Evolutionary conservation across 2,329 filamentous ascomycete species (phyloP).

Genomic region (Sphaerostilbella broomeana): DNA sequence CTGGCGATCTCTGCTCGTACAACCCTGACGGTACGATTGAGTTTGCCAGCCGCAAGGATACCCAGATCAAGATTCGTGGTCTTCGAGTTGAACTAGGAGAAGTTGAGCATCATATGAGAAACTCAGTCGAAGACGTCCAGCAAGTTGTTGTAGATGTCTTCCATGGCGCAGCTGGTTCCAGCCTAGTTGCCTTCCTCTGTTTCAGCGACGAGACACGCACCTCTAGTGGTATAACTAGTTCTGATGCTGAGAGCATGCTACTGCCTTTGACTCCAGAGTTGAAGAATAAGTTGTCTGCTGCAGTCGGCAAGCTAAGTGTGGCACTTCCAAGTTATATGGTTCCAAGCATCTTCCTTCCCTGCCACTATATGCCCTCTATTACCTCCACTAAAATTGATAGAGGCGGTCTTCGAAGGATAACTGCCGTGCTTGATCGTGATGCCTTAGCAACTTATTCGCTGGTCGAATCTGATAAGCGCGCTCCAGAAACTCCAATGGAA

Average conservation of each 20-base stretch:
- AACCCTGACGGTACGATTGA: slow-evolving; percentile 15
- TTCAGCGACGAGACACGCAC: slow-evolving; percentile 3
- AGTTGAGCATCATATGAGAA: slow-evolving; percentile 13
- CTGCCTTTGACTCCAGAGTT: not conserved
- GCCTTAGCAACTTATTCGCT: slow-evolving; percentile 17
- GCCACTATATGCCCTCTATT: slow-evolving; percentile 5
- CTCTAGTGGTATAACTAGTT: not conserved
- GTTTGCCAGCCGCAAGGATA: slow-evolving; percentile 18
- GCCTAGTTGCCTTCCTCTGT: slow-evolving; percentile 2
- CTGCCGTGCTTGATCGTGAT: not conserved
- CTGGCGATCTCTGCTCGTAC: slow-evolving; percentile 15
- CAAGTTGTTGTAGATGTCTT: slow-evolving; percentile 12
- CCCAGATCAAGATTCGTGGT: slow-evolving; percentile 19
- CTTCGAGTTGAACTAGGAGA: slow-evolving; percentile 18
- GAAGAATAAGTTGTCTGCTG: slow-evolving; percentile 1
- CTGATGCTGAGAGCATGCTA: not conserved
- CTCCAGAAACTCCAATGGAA: slow-evolving; percentile 17
- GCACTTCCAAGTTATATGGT: slow-evolving; percentile 10
- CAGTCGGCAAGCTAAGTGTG: not conserved
- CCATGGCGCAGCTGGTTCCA: not conserved
- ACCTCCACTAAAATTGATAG: slow-evolving; percentile 12
- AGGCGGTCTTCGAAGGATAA: slow-evolving; percentile 6
- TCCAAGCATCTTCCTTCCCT: slow-evolving; percentile 8
- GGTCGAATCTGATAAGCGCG: slow-evolving; percentile 18
- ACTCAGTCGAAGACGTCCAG: slow-evolving; percentile 1